phyloP scores from a whole-genome alignment of 345 rosid species.

The Heritiera fomes region DNA sequence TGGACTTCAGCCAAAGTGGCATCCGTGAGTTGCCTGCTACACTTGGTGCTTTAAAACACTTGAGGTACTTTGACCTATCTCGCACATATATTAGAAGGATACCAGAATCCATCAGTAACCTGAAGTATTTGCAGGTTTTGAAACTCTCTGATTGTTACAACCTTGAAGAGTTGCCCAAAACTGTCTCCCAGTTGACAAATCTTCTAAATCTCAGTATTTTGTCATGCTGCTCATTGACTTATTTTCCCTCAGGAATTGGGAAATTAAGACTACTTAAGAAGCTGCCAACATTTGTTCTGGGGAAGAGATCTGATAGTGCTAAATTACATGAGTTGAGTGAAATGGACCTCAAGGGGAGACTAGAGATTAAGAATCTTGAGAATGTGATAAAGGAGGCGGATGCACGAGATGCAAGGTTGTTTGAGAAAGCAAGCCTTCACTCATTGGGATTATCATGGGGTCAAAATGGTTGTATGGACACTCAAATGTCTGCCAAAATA shows the following conservation, averaged over 20 bases:
- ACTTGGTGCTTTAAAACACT: slow-evolving; percentile 22
- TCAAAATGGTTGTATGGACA: background rate
- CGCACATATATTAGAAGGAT: slow-evolving; percentile 18
- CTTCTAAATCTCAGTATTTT: slow-evolving; percentile 9
- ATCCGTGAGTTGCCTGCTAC: slow-evolving; percentile 14
- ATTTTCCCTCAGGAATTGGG: slow-evolving; percentile 16
- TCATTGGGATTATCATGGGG: slow-evolving; percentile 30
- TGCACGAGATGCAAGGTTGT: slow-evolving; percentile 16
- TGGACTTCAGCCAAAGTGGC: slow-evolving; percentile 22
- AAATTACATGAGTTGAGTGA: slow-evolving; percentile 13
- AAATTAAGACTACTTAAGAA: slow-evolving; percentile 27
- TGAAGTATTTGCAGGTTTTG: slow-evolving; percentile 16
- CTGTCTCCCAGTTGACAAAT: slow-evolving; percentile 20
- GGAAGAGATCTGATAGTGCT: slow-evolving; percentile 15
- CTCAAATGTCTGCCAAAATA: background rate
- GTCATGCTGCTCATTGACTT: slow-evolving; percentile 24
- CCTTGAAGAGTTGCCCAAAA: slow-evolving; percentile 25
- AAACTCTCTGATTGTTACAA: slow-evolving; percentile 23
- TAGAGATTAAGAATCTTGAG: slow-evolving; percentile 35
- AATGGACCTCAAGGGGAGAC: slow-evolving; percentile 23
- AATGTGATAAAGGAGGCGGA: slow-evolving; percentile 10
- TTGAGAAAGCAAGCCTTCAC: slow-evolving; percentile 20
- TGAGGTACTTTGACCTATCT: slow-evolving; percentile 23
- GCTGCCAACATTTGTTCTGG: slow-evolving; percentile 23
- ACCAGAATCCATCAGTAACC: slow-evolving; percentile 18